Evolutionary conservation across 192 early-diverging fungal genomes (phyloP).

Genomic region (Umbelopsis sp.): DNA sequence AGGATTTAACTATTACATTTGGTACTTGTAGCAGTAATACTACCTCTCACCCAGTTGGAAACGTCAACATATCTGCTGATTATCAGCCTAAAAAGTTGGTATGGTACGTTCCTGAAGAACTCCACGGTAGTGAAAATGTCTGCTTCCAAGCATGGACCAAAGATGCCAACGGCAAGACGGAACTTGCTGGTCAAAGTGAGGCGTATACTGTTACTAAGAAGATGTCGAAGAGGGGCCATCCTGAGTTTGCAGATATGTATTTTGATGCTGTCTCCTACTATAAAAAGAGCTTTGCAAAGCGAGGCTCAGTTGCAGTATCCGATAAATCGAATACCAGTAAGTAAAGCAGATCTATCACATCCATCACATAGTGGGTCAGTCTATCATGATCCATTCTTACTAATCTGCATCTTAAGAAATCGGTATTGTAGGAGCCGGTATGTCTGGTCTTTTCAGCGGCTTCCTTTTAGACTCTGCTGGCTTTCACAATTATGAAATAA

Average conservation of each 20-base stretch:
- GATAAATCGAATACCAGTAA: conserved; percentile 25
- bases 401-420: conserved; percentile 26
- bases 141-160: conserved; percentile 22
- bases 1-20: background rate
- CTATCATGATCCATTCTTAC: background rate
- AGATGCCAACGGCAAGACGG: background rate
- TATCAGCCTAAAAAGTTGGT: conserved; percentile 15
- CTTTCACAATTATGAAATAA: conserved; percentile 29
- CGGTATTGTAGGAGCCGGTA: conserved; percentile 36
- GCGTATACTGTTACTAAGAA: background rate
- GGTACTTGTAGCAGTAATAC: background rate
- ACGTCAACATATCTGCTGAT: background rate
- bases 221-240: conserved; percentile 22
- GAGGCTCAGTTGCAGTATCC: background rate
- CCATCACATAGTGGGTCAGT: no score
- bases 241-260: conserved; percentile 21
- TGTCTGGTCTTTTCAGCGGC: conserved; percentile 34
- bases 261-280: conserved; percentile 28
- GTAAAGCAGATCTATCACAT: background rate
- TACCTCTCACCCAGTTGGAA: conserved; percentile 10
- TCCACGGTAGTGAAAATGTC: background rate
- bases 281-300: conserved; percentile 17
- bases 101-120: conserved; percentile 20
- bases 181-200: conserved; percentile 17
- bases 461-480: conserved; percentile 32